These are phyloP conservation scores for peach (Prunus persica) DNA, from an alignment of 306 rosid genomes.

Conservation along the genomic window DNA sequence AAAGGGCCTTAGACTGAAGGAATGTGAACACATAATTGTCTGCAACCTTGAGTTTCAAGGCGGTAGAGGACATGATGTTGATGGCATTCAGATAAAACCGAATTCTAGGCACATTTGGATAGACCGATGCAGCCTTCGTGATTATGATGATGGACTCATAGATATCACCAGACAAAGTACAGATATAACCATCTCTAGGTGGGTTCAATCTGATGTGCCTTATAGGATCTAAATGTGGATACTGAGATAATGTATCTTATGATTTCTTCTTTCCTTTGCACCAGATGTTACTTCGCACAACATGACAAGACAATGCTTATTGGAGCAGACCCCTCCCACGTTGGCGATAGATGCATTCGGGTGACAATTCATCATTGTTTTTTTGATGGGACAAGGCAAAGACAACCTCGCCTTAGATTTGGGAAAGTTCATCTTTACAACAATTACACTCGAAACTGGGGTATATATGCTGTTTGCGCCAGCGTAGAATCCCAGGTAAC, in stretches of 20 bases:
- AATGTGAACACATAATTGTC: slow-evolving; percentile 35
- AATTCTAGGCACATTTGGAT: slow-evolving; percentile 41
- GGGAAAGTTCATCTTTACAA: slow-evolving; percentile 42
- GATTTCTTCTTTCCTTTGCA: slow-evolving; percentile 4
- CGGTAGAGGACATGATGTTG: slow-evolving; percentile 40
- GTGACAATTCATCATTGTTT: slow-evolving; percentile 43
- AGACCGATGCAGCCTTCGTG: slow-evolving; percentile 39
- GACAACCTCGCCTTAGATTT: slow-evolving; percentile 44
- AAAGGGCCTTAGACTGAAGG: slow-evolving; percentile 39
- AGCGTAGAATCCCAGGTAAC: slow-evolving; percentile 40
- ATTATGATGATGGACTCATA: slow-evolving; percentile 39
- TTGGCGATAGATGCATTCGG: slow-evolving; percentile 39
- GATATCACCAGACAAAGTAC: slow-evolving; percentile 40
- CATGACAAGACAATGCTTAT: slow-evolving; percentile 46
- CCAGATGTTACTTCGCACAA: slow-evolving; percentile 34
- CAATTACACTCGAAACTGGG: slow-evolving; percentile 39
- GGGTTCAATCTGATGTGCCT: neutral
- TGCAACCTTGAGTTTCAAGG: slow-evolving; percentile 42
- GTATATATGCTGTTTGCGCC: slow-evolving; percentile 37
- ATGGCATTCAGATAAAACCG: slow-evolving; percentile 42
- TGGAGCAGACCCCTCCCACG: slow-evolving; percentile 38
- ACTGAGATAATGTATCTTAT: neutral
- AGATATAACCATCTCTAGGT: slow-evolving; percentile 39
- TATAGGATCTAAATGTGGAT: neutral
- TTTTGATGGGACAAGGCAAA: slow-evolving; percentile 37